Base-by-base conservation (phyloP, 345 rosid genomes). In the Corymbia maculata region DNA sequence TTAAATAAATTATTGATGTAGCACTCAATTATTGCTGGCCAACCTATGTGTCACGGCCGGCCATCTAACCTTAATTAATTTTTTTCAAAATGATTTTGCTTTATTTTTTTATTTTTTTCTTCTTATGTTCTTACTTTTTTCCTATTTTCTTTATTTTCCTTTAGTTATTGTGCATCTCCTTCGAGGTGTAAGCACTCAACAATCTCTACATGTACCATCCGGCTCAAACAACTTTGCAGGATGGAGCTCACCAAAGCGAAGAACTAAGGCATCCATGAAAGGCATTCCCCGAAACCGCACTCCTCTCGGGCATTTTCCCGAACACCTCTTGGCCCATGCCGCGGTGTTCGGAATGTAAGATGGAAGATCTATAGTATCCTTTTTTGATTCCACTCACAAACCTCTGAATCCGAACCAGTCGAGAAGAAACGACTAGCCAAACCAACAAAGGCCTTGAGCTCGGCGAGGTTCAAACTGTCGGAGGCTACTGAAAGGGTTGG, bases 21-120 rank as follows among this genome's bases (percentile, higher is more conserved):
- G 42, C 42, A 36, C 0, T 13, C 14, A 11, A 0, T 59, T 36
- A 59, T 59, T 13, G 26, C 13, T 1, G 1, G 21, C 19, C 21
- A 4, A 26, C 30, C 14, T 12, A 10, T 24, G 1, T 59, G 66
- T 24, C 66, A 59, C 24, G 13, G 14, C n/a, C 2, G 1, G 66
- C 1, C 26, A 26, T 10, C 14, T 59, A 59, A 12, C 2, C 0
- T 13, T 59, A 22, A 59, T 55, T 13, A 24, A 0, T 0, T 59
- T 59, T 59, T 59, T 1, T 59, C 66, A 59, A 59, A 26, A 11
- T 12, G 14, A 26, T 1, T 13, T 11, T 0, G 15, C 24, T 59
- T 59, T 36, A 36, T 36, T 36, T 36, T 36, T 36, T 36, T 36
- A 36, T 36, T 36, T 36, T 36, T 36, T 36, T 36, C 42, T 36